Evolutionary conservation across 2,329 filamentous ascomycete species (phyloP), one percentile per base, ranked within the genome.

Genomic region (Cladosporium sp.): DNA sequence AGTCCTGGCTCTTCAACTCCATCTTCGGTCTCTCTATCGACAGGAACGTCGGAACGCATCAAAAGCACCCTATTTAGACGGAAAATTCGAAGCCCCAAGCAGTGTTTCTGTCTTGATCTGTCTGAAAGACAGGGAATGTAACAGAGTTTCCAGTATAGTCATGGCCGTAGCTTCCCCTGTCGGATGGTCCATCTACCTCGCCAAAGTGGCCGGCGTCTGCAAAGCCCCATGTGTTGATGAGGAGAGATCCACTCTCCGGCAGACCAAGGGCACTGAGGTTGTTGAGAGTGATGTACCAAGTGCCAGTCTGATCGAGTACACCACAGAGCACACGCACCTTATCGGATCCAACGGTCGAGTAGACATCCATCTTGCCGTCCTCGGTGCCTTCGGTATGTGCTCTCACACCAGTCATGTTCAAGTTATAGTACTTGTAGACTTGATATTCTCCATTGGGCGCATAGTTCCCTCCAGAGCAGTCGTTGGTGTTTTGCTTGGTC

Each of bases 391-490:
- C 72, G 2, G 80, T 81, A 0, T 73, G 74, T 5, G 79, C 75
- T 18, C 80, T 77, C 15, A 74, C 60, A 3, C 81, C 81, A 0
- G 77, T 80, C 81, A 83, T 83, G 52, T 79, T 79, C 3, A 74
- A 69, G 54, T 78, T 74, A 70, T 84, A 84, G 72, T 83, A 83
- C 63, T 80, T 79, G 71, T 84, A 83, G 12, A 83, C 76, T 57
- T 82, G 79, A 68, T 74, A 83, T 28, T 82, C 80, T 1, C 78
- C 78, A 41, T 75, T 79, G 1, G 80, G 73, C 32, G 66, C 77
- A 67, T 83, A 83, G 0, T 74, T 76, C 1, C 67, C 72, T 4
- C 59, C 71, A 11, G 68, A 69, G 58, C 74, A 74, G n/a, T 67
- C 61, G 12, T 73, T 68, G 3, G 72, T 71, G 18, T 73, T 68